A percentile compares a stretch with the other conserved stretches of the same genome.
These are phyloP conservation scores for Cytospora schulzeri DNA, from an alignment of 2,329 filamentous ascomycete species.

Conservation along the genomic window DNA sequence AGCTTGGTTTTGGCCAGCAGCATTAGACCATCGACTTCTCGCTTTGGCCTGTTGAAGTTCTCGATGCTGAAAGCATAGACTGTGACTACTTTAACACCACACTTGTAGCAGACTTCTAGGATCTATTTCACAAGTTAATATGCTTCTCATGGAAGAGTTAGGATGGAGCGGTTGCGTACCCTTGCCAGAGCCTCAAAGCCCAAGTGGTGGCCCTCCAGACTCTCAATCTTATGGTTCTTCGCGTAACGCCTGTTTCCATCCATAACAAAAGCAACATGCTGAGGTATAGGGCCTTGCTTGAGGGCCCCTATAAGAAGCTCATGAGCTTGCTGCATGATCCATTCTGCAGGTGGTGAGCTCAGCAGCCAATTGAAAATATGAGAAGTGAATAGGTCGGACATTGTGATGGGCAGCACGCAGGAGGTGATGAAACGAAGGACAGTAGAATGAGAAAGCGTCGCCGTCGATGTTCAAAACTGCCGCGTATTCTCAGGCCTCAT, in stretches of 20 bases:
- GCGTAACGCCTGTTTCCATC: slow-evolving; percentile 96
- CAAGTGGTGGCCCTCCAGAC: slow-evolving; percentile 91
- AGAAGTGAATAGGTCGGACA: slow-evolving; percentile 57
- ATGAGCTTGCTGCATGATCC: slow-evolving; percentile 75
- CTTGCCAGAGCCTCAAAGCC: slow-evolving; percentile 93
- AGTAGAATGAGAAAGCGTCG: neutral
- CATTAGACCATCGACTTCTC: slow-evolving; percentile 97
- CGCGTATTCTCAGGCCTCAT: neutral
- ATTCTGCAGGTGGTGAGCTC: slow-evolving; percentile 89
- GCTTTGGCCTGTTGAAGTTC: slow-evolving; percentile 96
- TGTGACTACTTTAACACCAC: slow-evolving; percentile 92
- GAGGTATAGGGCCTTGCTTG: slow-evolving; percentile 86
- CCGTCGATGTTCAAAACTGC: neutral
- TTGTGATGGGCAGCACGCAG: slow-evolving; percentile 33
- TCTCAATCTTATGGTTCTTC: slow-evolving; percentile 87
- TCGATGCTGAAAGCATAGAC: slow-evolving; percentile 99
- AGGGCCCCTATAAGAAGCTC: slow-evolving; percentile 87
- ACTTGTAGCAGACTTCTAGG: slow-evolving; percentile 97
- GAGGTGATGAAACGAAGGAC: neutral
- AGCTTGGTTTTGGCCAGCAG: slow-evolving; percentile 96
- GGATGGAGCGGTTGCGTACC: slow-evolving; percentile 45
- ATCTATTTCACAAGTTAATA: slow-evolving; percentile 55
- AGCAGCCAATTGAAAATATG: slow-evolving; percentile 69
- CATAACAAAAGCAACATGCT: slow-evolving; percentile 99
- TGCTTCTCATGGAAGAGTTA: neutral